Conservation (phyloP, 2,329 filamentous ascomycete genomes). For the Waltergamsia citrina region DNA sequence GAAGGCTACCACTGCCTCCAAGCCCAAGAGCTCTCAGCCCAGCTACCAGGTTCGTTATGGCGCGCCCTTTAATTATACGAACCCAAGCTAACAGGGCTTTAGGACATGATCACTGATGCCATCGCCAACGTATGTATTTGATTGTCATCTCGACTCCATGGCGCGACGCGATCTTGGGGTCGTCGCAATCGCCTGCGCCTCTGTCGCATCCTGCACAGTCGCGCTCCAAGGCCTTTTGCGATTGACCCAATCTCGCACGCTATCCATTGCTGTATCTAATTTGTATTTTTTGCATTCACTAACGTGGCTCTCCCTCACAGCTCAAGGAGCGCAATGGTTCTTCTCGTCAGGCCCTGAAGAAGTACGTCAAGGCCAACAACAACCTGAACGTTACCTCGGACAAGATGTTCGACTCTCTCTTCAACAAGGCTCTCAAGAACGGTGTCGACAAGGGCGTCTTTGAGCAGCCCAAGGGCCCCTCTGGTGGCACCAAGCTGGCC, state of each 20-base stretch:
- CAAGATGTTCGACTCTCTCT: constrained; percentile 59
- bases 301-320: constrained; percentile 27
- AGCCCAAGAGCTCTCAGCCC: constrained; percentile 43
- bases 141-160: constrained; percentile 9
- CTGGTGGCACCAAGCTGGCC: constrained; percentile 84
- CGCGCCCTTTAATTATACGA: not conserved
- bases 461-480: constrained; percentile 82
- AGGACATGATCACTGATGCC: constrained; percentile 57
- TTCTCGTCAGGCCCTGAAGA: constrained; percentile 52
- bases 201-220: constrained; percentile 21
- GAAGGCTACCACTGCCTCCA: constrained; percentile 35
- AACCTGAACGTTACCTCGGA: constrained; percentile 30
- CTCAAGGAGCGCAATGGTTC: constrained; percentile 56
- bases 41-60: constrained; percentile 46
- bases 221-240: not conserved
- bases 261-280: too few species aligned
- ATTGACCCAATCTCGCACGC: too few species aligned
- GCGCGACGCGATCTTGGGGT: not conserved
- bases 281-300: constrained; percentile 18
- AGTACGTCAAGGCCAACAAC: constrained; percentile 50
- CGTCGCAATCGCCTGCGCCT: constrained; percentile 10
- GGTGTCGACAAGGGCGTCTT: constrained; percentile 85
- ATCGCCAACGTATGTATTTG: constrained; percentile 46
- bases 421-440: constrained; percentile 75
- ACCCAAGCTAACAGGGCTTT: constrained; percentile 21